These are phyloP conservation scores for Chaetomiaceae sp. DNA, from an alignment of 2,329 filamentous ascomycete species.

Conservation along the genomic window DNA sequence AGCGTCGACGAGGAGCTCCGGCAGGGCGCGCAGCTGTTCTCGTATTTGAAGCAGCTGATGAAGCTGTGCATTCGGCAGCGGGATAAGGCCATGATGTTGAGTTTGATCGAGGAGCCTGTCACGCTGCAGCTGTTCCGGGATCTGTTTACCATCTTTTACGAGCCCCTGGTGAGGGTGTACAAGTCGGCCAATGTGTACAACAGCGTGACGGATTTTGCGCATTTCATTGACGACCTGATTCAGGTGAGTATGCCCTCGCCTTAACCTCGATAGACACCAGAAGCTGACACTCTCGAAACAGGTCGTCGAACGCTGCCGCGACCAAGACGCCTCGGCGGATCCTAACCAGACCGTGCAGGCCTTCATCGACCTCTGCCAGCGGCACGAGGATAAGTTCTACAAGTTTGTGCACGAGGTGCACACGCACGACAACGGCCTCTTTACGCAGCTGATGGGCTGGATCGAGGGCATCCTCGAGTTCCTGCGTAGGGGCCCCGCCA, in stretches of 20 bases:
- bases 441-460: conserved; percentile 95
- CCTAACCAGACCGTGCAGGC: conserved; percentile 97
- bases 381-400: conserved; percentile 96
- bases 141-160: conserved; percentile 97
- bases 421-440: conserved; percentile 91
- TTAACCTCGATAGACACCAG: conserved; percentile 14
- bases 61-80: conserved; percentile 88
- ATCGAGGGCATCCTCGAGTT: conserved; percentile 94
- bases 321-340: conserved; percentile 83
- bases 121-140: conserved; percentile 94
- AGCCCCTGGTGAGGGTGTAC: conserved; percentile 93
- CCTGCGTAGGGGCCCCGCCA: conserved; percentile 76
- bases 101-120: conserved; percentile 93
- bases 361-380: conserved; percentile 93
- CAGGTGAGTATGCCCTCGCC: conserved; percentile 46
- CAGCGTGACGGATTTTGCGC: conserved; percentile 92
- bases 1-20: conserved; percentile 85
- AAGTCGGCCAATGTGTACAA: conserved; percentile 98
- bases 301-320: conserved; percentile 62
- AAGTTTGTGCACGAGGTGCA: conserved; percentile 99
- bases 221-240: conserved; percentile 91
- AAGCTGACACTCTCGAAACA: conserved; percentile 27
- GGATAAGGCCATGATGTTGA: conserved; percentile 96
- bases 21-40: conserved; percentile 86
- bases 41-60: conserved; percentile 87